Base-by-base conservation (phyloP, 345 rosid species). In the Bruguiera gymnorhiza region DNA sequence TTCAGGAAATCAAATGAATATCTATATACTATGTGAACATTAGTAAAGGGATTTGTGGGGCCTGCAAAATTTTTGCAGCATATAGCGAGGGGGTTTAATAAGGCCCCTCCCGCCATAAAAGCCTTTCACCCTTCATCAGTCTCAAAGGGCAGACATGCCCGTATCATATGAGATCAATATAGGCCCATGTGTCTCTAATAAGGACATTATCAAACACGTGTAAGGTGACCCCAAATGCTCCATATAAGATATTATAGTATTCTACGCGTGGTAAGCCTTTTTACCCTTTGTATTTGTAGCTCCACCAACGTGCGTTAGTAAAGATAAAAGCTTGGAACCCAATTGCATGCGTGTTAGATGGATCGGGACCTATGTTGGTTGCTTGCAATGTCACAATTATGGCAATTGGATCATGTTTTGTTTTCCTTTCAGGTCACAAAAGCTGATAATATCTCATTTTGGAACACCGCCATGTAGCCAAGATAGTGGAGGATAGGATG, bases 171-270 rank as follows among this genome's bases (percentile, higher is more conserved):
- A 77, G 75, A 83, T 75, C 79, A 61, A 51, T 59, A 58, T 73
- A 69, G 84, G 84, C 73, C 78, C 88, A 71, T 51, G 74, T 77
- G 82, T 75, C 76, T 37, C 59, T 23, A 1, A 2, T 1, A 46
- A 23, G 54, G 69, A 55, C 61, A 50, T 48, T 60, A 0, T 64
- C 65, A 43, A 67, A 64, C 77, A 81, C 77, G 78, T 80, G 83
- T 70, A 72, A 78, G 46, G 75, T 71, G 83, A 81, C 39, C 74
- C 73, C 65, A 18, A 64, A 70, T 68, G 68, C 65, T 72, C 36
- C 58, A 43, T 13, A 13, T 43, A 43, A 43, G 48, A 43, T 43
- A 15, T 43, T 43, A 5, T 13, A 43, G 19, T 8, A 11, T 10
- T 2, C 6, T 29, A 32, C 43, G 72, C 72, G 6, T 55, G 75